Conservation (phyloP, 805 yeast genomes). For the Metschnikowia anglica region DNA sequence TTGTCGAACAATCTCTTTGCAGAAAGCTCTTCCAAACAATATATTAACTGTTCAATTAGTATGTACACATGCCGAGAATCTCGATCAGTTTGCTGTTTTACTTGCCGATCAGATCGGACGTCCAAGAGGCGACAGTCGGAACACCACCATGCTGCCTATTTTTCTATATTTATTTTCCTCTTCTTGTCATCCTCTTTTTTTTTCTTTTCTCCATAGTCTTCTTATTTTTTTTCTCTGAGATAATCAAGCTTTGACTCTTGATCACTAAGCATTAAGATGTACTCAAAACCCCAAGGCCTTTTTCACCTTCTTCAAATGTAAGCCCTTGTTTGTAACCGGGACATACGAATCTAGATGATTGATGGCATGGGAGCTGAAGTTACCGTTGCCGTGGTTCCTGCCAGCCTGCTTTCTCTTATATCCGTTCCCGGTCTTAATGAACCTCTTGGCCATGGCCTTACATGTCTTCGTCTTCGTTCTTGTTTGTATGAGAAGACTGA, state of each 20-base stretch:
- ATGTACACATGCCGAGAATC: conserved; percentile 1
- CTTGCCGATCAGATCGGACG: neutral
- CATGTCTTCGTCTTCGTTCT: conserved; percentile 68
- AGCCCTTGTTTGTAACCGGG: conserved; percentile 48
- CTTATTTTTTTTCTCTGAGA: neutral
- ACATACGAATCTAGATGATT: conserved; percentile 60
- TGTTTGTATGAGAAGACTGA: conserved; percentile 33
- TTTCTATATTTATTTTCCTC: neutral
- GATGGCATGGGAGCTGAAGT: conserved; percentile 68
- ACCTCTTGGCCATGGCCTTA: conserved; percentile 83
- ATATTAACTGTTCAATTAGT: neutral
- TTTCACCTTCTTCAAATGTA: conserved; percentile 59
- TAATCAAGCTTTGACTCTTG: no score
- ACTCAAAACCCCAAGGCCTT: conserved; percentile 39
- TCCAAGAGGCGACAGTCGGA: neutral
- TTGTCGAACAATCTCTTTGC: no score
- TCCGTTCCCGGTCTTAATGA: conserved; percentile 73
- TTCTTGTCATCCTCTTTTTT: neutral
- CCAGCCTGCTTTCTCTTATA: conserved; percentile 63
- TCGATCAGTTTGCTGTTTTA: conserved; percentile 1
- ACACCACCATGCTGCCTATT: neutral
- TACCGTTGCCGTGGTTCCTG: conserved; percentile 89
- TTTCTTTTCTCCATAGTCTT: neutral
- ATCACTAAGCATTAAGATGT: neutral
- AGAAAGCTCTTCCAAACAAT: neutral